Percentiles rank a stretch among this genome's conserved stretches.
phyloP scores from a whole-genome alignment of 2,329 filamentous ascomycete species.

The Biscogniauxia mediterranea region DNA sequence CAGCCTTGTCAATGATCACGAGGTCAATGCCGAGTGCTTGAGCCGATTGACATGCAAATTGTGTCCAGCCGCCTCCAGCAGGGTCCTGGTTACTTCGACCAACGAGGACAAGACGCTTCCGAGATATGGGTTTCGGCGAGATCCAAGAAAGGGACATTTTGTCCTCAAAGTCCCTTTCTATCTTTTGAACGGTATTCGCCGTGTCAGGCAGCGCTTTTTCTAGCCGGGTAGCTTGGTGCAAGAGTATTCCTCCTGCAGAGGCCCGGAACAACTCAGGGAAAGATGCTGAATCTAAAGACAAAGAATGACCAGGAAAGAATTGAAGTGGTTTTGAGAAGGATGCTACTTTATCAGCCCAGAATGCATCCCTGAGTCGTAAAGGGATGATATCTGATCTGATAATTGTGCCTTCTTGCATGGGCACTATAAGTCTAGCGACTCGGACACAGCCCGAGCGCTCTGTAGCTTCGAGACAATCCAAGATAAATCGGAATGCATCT shows the following conservation, averaged over 20 bases:
- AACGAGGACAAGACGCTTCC: conserved; percentile 26
- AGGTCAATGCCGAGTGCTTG: conserved; percentile 25
- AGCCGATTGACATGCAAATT: conserved; percentile 23
- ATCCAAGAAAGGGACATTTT: conserved; percentile 25
- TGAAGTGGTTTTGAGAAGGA: conserved; percentile 23
- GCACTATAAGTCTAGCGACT: conserved; percentile 21
- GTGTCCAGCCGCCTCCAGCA: conserved; percentile 24
- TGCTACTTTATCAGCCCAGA: conserved; percentile 15
- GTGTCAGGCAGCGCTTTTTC: background rate
- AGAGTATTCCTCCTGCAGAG: conserved; percentile 23
- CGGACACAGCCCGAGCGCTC: conserved; percentile 4
- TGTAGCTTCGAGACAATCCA: conserved; percentile 18
- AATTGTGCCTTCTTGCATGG: conserved; percentile 20
- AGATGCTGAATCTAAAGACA: conserved; percentile 10
- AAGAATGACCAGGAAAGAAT: conserved; percentile 12
- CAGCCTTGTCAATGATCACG: conserved; percentile 24
- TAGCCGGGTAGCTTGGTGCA: conserved; percentile 3
- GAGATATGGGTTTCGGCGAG: conserved; percentile 9
- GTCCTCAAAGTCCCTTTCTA: conserved; percentile 22
- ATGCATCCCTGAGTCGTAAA: conserved; percentile 22
- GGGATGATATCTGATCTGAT: conserved; percentile 26
- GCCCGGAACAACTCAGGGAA: conserved; percentile 19
- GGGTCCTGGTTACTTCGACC: conserved; percentile 27
- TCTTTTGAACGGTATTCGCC: background rate
- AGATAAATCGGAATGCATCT: conserved; percentile 18